Evolutionary conservation across 768 basidiomycete genomes (phyloP), one percentile per base, ranked within the genome.

Genomic region (Lactarius psammicola): DNA sequence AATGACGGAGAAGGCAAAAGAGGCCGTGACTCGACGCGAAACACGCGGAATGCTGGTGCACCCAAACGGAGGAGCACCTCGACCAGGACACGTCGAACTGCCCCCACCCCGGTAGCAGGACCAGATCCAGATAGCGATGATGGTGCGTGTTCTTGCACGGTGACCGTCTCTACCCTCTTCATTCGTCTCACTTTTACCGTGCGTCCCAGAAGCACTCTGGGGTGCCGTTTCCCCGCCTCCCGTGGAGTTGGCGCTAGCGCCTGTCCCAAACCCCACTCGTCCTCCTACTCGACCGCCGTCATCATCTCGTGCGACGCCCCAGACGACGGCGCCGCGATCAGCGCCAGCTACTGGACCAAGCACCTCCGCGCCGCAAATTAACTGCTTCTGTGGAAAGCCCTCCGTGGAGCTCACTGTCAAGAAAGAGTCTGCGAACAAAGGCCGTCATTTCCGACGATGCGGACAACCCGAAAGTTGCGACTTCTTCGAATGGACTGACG

Each of bases 371-470:
- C 62, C 62, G 20, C 66, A 63, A 59, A 59, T 69, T 42, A 73
- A 71, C 59, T 93, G 92, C 72, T 74, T 78, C 28, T 93, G 92
- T 69, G 80, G 81, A 26, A 71, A 82, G 49, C 79, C 84, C 38
- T 84, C 88, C 1, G 78, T 80, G 17, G 80, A 78, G 34, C 75
- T 78, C 30, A 84, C 82, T 1, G 85, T 85, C 20, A 74, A 72
- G n/a, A 90, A 87, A 70, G 87, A 88, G 46, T 84, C 84, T 7
- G 70, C 76, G 0, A 96, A 94, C 73, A 83, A 90, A 73, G 94
- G 94, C 1, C 81, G 91, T 34, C 69, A 74, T 26, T 97, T 94
- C 75, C 94, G 89, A 87, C 84, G 73, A 60, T 98, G 96, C 74
- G 75, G 59, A 76, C 38, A 79, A 78, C 62, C 65, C 23, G 78